Base-by-base conservation (phyloP, 148 eudicot genomes). In the Persicaria maculosa region DNA sequence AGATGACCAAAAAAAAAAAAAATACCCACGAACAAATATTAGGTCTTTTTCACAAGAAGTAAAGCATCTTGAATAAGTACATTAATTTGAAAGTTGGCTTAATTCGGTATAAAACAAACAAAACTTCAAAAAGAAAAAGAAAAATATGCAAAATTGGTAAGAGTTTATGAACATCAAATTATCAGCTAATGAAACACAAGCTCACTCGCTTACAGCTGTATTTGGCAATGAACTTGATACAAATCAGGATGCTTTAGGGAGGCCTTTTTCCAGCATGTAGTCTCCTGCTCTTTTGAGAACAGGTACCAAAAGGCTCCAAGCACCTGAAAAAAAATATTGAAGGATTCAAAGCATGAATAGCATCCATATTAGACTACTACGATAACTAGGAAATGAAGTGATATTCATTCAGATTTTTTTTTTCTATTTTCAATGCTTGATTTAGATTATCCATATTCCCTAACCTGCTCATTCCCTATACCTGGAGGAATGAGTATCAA, bases 221-320 rank as follows among this genome's bases (percentile, higher is more conserved):
- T 31, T 31, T 31, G 36, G 36, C 36, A 31, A 31, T 31, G 36
- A 31, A 31, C 2, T 2, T 31, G 36, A 31, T 31, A 31, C 36
- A 31, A 31, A 31, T 31, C 36, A 31, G 73, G 47, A 40, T 9
- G 71, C 70, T 80, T 81, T 62, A 58, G 59, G 77, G 94, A 92
- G 47, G 97, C 94, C 15, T 65, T 68, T 47, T 70, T 79, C 99
- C 99, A 95, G 83, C 99, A 95, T 50, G 85, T 85, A 31, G 89
- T 85, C 83, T 90, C 91, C 55, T 94, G 81, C 79, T 95, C 99
- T 71, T 90, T 90, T 7, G 99, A 92, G 76, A 95, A 82, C 77
- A 92, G 80, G 85, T 95, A 92, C 97, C 99, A 31, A 31, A 31
- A 31, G 36, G 2, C 62, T 57, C 9, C 22, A 4, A 82, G 78